Conservation (phyloP, 139 green algal genomes). For the Bryopsis sp. region DNA sequence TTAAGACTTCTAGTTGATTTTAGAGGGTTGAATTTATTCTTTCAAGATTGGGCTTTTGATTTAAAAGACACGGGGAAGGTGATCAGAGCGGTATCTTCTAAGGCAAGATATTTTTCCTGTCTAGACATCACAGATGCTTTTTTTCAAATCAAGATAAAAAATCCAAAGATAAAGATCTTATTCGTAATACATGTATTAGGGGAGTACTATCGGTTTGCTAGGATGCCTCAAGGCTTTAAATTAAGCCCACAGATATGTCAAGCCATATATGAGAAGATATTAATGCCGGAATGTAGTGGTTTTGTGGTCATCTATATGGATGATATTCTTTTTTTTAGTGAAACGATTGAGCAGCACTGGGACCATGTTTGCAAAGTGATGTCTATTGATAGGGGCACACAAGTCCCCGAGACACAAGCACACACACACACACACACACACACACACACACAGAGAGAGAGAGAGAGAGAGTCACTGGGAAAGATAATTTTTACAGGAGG, state of each 20-base stretch:
- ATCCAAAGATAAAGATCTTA: background rate
- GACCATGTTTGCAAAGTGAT: background rate
- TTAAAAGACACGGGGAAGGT: background rate
- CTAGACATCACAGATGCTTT: background rate
- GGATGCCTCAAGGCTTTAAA: background rate
- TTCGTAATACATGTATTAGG: background rate
- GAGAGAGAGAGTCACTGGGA: no score
- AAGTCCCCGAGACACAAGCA: no score
- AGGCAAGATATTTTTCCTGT: background rate
- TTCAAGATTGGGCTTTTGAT: background rate
- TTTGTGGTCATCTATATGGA: background rate
- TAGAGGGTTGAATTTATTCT: background rate
- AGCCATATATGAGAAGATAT: background rate
- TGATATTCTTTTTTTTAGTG: slow-evolving; percentile 5
- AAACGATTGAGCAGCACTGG: background rate
- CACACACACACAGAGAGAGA: no score
- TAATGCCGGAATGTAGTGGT: background rate
- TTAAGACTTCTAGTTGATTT: background rate
- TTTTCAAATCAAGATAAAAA: background rate
- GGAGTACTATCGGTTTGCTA: background rate
- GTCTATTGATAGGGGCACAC: no score
- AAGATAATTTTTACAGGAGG: no score
- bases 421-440: no score
- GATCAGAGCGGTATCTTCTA: background rate
- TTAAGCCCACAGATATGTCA: background rate